These are phyloP conservation scores for Neurospora sublineolata DNA, from an alignment of 495 filamentous ascomycete genomes.

Conservation along the genomic window DNA sequence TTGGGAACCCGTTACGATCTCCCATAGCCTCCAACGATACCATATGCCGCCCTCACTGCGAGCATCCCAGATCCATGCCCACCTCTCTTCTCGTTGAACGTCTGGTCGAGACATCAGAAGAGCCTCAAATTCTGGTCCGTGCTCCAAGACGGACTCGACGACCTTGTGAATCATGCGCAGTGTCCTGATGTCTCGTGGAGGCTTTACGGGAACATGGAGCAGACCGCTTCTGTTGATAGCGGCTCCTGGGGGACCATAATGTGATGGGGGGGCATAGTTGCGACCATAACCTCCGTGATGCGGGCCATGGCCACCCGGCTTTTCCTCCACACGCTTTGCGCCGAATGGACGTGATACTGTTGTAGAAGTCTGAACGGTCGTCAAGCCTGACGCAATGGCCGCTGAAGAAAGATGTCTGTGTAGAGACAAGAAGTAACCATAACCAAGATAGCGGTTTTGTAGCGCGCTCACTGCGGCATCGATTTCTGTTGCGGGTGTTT, in stretches of 20 bases:
- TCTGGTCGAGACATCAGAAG: slow-evolving; percentile 75
- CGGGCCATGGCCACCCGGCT: slow-evolving; percentile 38
- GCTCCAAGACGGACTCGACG: slow-evolving; percentile 61
- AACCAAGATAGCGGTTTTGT: slow-evolving; percentile 80
- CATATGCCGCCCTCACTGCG: slow-evolving; percentile 68
- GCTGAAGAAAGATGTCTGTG: slow-evolving; percentile 79
- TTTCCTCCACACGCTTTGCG: slow-evolving; percentile 54
- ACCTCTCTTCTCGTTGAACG: slow-evolving; percentile 75
- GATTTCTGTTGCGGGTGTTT: slow-evolving; percentile 76
- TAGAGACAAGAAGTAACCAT: slow-evolving; percentile 71
- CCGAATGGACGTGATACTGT: slow-evolving; percentile 65
- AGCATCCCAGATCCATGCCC: slow-evolving; percentile 90
- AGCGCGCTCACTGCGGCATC: slow-evolving; percentile 66
- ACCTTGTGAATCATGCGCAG: slow-evolving; percentile 82
- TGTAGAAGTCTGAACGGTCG: slow-evolving; percentile 40
- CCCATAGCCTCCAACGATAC: slow-evolving; percentile 87
- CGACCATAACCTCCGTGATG: slow-evolving; percentile 52
- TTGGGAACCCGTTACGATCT: slow-evolving; percentile 53
- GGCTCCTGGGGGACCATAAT: slow-evolving; percentile 43
- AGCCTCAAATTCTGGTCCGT: slow-evolving; percentile 85
- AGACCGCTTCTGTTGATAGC: slow-evolving; percentile 34
- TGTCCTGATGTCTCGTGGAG: slow-evolving; percentile 68
- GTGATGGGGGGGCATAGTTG: slow-evolving; percentile 71
- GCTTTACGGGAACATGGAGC: slow-evolving; percentile 60
- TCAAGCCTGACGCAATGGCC: slow-evolving; percentile 46